Evolutionary conservation across 331 rosid genomes (phyloP).

Genomic region (Rosa hybrid): DNA sequence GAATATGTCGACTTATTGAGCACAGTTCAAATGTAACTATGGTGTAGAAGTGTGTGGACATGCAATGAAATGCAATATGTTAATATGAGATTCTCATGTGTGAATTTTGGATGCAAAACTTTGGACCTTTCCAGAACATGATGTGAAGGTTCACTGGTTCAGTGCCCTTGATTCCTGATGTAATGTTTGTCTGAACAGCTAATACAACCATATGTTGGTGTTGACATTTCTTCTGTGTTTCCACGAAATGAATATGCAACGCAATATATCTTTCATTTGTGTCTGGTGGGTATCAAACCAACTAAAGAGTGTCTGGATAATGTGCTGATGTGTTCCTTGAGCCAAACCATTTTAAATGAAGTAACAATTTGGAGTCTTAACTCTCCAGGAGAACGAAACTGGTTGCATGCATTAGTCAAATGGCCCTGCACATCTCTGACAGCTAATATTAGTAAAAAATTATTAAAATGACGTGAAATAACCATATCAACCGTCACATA

Average conservation of each 20-base stretch:
- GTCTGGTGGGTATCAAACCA: too few relatives aligned
- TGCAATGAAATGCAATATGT: not conserved
- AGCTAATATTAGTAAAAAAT: too few relatives aligned
- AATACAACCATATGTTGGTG: not conserved
- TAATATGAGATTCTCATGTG: not conserved
- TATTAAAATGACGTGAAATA: too few relatives aligned
- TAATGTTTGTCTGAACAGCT: not conserved
- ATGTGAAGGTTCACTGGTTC: not conserved
- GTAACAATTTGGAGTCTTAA: not conserved
- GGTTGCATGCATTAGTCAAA: too few relatives aligned
- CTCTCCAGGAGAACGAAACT: too few relatives aligned
- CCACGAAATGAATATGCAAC: too few relatives aligned
- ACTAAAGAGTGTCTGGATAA: too few relatives aligned
- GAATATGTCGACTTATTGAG: not conserved
- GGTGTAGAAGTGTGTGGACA: not conserved
- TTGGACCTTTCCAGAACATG: not conserved
- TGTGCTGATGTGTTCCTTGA: not conserved
- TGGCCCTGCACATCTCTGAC: too few relatives aligned
- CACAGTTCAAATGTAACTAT: not conserved
- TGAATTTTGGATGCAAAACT: not conserved
- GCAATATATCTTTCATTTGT: too few relatives aligned
- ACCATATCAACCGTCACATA: too few relatives aligned
- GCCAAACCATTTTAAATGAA: too few relatives aligned
- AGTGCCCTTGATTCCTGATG: not conserved
- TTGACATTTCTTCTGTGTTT: not conserved